Evolutionary conservation across 495 filamentous ascomycete genomes (phyloP).

Genomic region (Lasiosphaeria hispida): DNA sequence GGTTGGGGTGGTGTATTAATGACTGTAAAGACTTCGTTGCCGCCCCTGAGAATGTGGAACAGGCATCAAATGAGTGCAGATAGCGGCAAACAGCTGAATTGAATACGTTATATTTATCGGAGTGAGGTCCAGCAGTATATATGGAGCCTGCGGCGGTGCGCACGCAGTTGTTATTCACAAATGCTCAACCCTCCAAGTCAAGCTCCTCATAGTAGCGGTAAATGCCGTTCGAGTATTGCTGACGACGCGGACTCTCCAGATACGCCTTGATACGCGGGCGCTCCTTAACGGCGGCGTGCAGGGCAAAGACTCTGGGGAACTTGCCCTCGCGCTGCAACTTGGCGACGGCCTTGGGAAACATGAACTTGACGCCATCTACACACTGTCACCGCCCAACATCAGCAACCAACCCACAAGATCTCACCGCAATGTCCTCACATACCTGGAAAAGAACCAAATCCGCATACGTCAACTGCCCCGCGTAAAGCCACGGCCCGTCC

Average conservation of each 20-base stretch:
- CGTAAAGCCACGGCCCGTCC: conserved; percentile 58
- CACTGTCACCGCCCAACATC: conserved; percentile 26
- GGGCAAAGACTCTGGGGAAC: conserved; percentile 50
- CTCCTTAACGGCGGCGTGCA: conserved; percentile 55
- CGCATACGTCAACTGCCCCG: conserved; percentile 58
- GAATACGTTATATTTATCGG: too few relatives aligned
- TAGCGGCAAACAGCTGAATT: too few relatives aligned
- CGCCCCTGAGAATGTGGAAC: too few relatives aligned
- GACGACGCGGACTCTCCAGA: conserved; percentile 54
- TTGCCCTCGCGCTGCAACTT: conserved; percentile 46
- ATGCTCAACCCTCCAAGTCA: conserved; percentile 39
- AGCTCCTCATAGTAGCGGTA: conserved; percentile 64
- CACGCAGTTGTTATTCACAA: too few relatives aligned
- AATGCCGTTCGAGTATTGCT: conserved; percentile 54
- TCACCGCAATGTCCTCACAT: conserved; percentile 7
- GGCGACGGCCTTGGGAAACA: conserved; percentile 60
- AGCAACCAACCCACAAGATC: background rate
- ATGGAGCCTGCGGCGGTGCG: too few relatives aligned
- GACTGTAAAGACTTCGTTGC: too few relatives aligned
- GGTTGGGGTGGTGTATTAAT: too few relatives aligned
- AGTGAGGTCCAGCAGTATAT: too few relatives aligned
- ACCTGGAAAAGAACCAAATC: conserved; percentile 69
- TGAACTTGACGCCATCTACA: conserved; percentile 52
- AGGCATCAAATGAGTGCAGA: too few relatives aligned
- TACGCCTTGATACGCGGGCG: conserved; percentile 57